Evolutionary conservation across 345 rosid species (phyloP).

Genomic region (Adansonia digitata): DNA sequence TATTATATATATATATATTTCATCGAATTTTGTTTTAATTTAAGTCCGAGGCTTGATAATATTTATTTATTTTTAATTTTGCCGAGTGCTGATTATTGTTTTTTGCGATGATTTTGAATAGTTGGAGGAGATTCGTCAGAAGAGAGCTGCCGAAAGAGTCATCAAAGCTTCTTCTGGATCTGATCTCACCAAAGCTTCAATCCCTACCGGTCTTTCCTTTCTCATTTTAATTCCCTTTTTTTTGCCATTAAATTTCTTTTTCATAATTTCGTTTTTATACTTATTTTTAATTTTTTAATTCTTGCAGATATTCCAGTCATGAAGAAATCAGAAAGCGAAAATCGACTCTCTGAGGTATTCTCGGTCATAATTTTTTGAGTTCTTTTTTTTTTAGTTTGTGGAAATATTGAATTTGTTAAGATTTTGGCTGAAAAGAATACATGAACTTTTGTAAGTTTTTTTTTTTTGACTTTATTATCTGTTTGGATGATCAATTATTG

Average conservation of each 20-base stretch:
- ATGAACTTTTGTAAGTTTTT: neutral
- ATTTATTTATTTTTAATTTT: neutral
- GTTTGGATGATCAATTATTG: neutral
- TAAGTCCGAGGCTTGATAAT: neutral
- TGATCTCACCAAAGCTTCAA: slow-evolving; percentile 56
- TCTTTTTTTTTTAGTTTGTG: neutral
- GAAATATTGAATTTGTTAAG: neutral
- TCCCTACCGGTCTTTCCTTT: slow-evolving; percentile 47
- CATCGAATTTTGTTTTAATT: neutral
- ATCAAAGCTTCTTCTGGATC: slow-evolving; percentile 74
- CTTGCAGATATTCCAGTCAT: slow-evolving; percentile 51
- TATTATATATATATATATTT: neutral
- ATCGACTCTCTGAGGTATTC: slow-evolving; percentile 71
- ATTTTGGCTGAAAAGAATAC: neutral
- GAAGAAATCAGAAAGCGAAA: slow-evolving; percentile 75
- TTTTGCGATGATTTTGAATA: slow-evolving; percentile 23
- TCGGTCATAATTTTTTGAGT: neutral
- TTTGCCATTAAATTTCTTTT: no score
- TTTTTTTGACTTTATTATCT: neutral
- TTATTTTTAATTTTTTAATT: neutral
- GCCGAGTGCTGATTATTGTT: neutral
- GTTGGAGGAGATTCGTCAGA: slow-evolving; percentile 94
- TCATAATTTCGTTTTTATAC: neutral
- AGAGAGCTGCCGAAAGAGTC: slow-evolving; percentile 86
- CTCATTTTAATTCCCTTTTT: neutral